Conservation (phyloP, 2,329 filamentous ascomycete species). For the Trichophyton mentagrophytes region DNA sequence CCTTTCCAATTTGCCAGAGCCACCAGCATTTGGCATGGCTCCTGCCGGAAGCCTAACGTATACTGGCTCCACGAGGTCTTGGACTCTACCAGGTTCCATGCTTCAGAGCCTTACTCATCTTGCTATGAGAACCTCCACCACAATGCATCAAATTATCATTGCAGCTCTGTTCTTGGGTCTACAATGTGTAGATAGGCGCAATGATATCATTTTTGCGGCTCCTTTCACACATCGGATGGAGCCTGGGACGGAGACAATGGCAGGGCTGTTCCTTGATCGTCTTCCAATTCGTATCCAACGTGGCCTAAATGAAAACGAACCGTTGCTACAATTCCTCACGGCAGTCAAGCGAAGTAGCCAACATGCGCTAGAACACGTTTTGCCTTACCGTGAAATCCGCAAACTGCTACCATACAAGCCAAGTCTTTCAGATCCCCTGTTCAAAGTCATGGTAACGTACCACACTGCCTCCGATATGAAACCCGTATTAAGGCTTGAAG, state of each 20-base stretch:
- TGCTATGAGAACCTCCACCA: background rate
- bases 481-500: background rate
- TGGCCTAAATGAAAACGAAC: background rate
- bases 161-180: background rate
- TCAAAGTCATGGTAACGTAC: constrained; percentile 5
- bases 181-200: background rate
- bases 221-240: constrained; percentile 2
- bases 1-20: background rate
- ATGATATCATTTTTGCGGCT: constrained; percentile 1
- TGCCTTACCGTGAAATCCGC: background rate
- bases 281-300: constrained; percentile 7
- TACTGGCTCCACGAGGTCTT: background rate
- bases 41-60: background rate
- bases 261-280: constrained; percentile 2
- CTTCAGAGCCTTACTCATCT: background rate
- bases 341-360: background rate
- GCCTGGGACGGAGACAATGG: background rate
- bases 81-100: background rate
- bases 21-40: background rate
- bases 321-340: background rate
- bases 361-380: background rate
- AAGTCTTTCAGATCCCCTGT: background rate
- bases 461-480: background rate
- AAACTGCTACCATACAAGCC: constrained; percentile 4
- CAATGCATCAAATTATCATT: constrained; percentile 1